phyloP scores from a whole-genome alignment of 345 rosid genomes.

The Euphorbia tirucalli region DNA sequence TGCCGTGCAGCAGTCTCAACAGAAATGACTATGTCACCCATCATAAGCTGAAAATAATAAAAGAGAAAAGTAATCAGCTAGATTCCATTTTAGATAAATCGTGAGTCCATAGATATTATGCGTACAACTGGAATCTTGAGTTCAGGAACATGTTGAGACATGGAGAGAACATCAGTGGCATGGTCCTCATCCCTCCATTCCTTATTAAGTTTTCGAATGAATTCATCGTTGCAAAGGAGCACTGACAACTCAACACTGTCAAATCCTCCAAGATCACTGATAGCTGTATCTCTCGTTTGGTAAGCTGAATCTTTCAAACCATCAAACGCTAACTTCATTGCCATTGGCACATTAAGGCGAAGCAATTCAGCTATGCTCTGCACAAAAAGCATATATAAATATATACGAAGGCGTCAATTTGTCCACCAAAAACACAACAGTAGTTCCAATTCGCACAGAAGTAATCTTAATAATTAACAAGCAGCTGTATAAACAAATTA shows the following conservation, averaged over 20 bases:
- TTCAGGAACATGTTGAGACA: conserved; percentile 78
- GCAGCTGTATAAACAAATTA: not conserved
- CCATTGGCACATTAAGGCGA: conserved; percentile 77
- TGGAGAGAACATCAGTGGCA: conserved; percentile 94
- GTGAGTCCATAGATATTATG: not conserved
- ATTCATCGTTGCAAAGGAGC: conserved; percentile 80
- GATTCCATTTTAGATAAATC: not conserved
- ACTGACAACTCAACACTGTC: conserved; percentile 74
- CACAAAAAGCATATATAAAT: not conserved
- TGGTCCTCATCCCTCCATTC: conserved; percentile 97
- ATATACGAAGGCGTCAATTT: not conserved
- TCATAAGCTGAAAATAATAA: conserved; percentile 64
- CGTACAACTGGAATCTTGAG: conserved; percentile 84
- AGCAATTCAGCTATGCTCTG: conserved; percentile 91
- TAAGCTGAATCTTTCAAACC: conserved; percentile 52
- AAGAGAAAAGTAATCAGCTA: conserved; percentile 11
- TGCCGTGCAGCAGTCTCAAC: conserved; percentile 90
- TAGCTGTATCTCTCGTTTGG: conserved; percentile 70
- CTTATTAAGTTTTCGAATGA: conserved; percentile 76
- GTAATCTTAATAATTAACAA: not conserved
- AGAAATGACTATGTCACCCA: conserved; percentile 93
- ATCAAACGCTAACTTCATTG: conserved; percentile 76
- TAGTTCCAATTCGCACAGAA: not conserved
- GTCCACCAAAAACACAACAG: not conserved
- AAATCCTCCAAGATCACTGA: conserved; percentile 64